Evolutionary conservation across 129 eudicot species (phyloP).

Genomic region (Kitagawia praeruptora): DNA sequence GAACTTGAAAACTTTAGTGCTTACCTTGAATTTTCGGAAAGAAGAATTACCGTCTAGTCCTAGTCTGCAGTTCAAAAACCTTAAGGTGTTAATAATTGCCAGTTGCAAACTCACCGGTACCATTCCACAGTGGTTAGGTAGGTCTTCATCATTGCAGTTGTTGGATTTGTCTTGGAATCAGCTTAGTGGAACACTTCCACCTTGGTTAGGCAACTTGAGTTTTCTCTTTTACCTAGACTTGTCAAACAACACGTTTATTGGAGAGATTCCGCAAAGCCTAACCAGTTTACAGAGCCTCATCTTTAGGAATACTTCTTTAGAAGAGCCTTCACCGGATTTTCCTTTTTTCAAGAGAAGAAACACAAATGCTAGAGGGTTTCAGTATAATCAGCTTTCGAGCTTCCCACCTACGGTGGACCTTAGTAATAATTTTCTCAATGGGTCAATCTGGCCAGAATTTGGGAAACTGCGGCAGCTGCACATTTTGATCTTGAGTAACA

Average conservation of each 20-base stretch:
- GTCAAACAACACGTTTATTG: slow-evolving; percentile 45
- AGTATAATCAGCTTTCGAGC: slow-evolving; percentile 43
- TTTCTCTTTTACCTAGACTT: slow-evolving; percentile 53
- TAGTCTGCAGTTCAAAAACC: slow-evolving; percentile 26
- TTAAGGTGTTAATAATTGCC: slow-evolving; percentile 42
- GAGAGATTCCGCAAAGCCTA: slow-evolving; percentile 43
- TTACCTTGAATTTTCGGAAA: slow-evolving; percentile 40
- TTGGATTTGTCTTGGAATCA: slow-evolving; percentile 61
- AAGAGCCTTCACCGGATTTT: slow-evolving; percentile 38
- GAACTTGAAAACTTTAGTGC: slow-evolving; percentile 44
- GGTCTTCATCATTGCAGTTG: slow-evolving; percentile 32
- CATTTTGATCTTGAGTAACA: slow-evolving; percentile 40
- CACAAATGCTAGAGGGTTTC: slow-evolving; percentile 22
- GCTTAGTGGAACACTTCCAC: slow-evolving; percentile 42
- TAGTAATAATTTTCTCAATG: slow-evolving; percentile 41
- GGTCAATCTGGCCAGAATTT: slow-evolving; percentile 63
- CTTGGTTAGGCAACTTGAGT: slow-evolving; percentile 40
- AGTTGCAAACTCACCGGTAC: slow-evolving; percentile 50
- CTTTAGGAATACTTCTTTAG: slow-evolving; percentile 12
- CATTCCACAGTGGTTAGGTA: slow-evolving; percentile 47
- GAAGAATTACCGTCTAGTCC: slow-evolving; percentile 35
- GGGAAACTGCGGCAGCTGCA: slow-evolving; percentile 49
- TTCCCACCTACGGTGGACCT: slow-evolving; percentile 56
- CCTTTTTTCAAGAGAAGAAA: slow-evolving; percentile 41
- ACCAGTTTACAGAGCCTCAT: slow-evolving; percentile 33